Percentiles rank a stretch among this genome's conserved stretches.
These are phyloP conservation scores for Solanum medicagineum DNA, from an alignment of 257 asterid species.

Conservation along the genomic window DNA sequence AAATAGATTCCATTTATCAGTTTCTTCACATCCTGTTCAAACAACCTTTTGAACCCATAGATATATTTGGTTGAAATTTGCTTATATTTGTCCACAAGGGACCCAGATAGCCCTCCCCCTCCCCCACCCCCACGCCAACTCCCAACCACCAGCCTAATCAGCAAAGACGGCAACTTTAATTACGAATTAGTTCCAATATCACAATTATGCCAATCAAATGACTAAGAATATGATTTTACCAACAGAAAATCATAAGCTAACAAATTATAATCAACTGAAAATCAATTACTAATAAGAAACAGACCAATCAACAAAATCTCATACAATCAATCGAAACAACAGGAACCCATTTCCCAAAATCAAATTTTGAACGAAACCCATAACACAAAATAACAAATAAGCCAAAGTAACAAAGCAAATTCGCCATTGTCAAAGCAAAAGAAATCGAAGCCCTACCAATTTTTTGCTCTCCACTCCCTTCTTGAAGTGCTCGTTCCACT, in stretches of 20 bases:
- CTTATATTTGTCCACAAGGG: background rate
- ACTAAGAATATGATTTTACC: background rate
- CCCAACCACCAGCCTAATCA: background rate
- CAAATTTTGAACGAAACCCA: background rate
- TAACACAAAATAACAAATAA: background rate
- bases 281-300: background rate
- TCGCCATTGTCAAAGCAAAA: background rate
- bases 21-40: background rate
- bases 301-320: background rate
- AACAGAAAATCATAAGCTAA: background rate
- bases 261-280: background rate
- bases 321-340: background rate
- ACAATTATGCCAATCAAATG: background rate
- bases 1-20: background rate
- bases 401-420: background rate
- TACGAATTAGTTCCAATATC: background rate
- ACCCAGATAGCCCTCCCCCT: background rate
- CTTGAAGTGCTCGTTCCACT: conserved; percentile 24
- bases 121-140: background rate
- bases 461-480: conserved; percentile 35
- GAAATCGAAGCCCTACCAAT: conserved; percentile 23
- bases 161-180: background rate
- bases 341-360: background rate
- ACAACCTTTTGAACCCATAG: background rate
- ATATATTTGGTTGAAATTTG: background rate